phyloP scores from a whole-genome alignment of 768 basidiomycete genomes.

The Panaeolus cyanescens region DNA sequence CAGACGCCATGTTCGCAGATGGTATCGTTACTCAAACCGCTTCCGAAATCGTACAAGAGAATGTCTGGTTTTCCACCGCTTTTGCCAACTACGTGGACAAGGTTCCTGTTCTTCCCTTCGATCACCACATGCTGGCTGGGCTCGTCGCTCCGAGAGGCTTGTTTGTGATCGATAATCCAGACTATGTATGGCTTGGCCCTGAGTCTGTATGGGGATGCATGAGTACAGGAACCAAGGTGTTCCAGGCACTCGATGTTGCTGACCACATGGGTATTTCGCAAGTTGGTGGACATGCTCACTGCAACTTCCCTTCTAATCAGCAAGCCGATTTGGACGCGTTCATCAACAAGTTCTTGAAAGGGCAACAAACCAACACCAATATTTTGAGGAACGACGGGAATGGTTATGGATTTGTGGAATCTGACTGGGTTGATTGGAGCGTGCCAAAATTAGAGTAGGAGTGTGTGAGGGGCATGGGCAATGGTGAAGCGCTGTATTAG shows the following conservation, averaged over 20 bases:
- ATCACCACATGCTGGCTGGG: constrained; percentile 55
- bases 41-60: constrained; percentile 52
- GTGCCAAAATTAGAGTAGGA: constrained; percentile 28
- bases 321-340: constrained; percentile 48
- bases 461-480: too few relatives aligned
- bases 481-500: too few relatives aligned
- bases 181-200: constrained; percentile 53
- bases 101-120: constrained; percentile 46
- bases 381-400: constrained; percentile 42
- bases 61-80: constrained; percentile 54
- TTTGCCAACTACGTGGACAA: constrained; percentile 47
- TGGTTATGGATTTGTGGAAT: constrained; percentile 34
- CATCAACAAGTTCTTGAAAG: constrained; percentile 51
- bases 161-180: constrained; percentile 53
- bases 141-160: constrained; percentile 54
- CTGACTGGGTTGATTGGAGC: constrained; percentile 48
- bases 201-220: constrained; percentile 48
- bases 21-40: constrained; percentile 50
- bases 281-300: constrained; percentile 51
- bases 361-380: constrained; percentile 44
- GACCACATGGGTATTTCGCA: constrained; percentile 51
- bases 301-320: constrained; percentile 47
- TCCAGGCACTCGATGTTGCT: constrained; percentile 44
- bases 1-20: constrained; percentile 39
- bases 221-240: constrained; percentile 47